Conservation (phyloP, 2,329 filamentous ascomycete species). For the Stachybotrys chartarum region DNA sequence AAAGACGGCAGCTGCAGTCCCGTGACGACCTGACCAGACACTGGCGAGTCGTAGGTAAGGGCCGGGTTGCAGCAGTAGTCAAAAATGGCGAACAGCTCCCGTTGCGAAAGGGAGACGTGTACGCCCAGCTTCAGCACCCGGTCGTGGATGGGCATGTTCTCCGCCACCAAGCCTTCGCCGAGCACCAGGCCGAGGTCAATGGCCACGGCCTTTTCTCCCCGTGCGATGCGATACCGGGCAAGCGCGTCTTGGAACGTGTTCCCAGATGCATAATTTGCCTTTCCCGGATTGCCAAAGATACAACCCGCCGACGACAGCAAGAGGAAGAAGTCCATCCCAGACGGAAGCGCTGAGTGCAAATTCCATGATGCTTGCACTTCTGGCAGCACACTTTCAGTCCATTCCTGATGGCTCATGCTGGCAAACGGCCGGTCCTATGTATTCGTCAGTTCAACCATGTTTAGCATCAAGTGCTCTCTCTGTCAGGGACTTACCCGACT, state of each 20-base stretch:
- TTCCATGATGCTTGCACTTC: slow-evolving; percentile 22
- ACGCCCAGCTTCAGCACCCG: not conserved
- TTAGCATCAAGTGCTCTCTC: slow-evolving; percentile 7
- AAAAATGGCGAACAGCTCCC: too few relatives aligned
- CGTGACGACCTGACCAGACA: too few relatives aligned
- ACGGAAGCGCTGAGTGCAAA: slow-evolving; percentile 16
- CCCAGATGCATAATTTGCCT: not conserved
- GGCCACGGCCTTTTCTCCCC: not conserved
- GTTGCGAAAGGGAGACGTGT: too few relatives aligned
- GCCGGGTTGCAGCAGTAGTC: too few relatives aligned
- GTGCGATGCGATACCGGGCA: not conserved
- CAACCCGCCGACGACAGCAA: not conserved
- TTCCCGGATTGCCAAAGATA: not conserved
- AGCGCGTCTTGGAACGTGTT: not conserved
- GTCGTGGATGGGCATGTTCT: not conserved
- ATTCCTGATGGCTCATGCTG: slow-evolving; percentile 15
- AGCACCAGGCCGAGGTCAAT: not conserved
- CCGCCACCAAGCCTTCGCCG: not conserved
- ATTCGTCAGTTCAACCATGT: slow-evolving; percentile 8
- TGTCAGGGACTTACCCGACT: slow-evolving; percentile 3
- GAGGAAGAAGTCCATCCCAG: slow-evolving; percentile 27
- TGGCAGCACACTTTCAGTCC: slow-evolving; percentile 14
- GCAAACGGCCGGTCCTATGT: slow-evolving; percentile 22
- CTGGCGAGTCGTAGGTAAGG: too few relatives aligned
- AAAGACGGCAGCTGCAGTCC: too few relatives aligned